These are phyloP conservation scores for Thielaviopsis ethacetica DNA, from an alignment of 2,329 filamentous ascomycete species.

Conservation along the genomic window DNA sequence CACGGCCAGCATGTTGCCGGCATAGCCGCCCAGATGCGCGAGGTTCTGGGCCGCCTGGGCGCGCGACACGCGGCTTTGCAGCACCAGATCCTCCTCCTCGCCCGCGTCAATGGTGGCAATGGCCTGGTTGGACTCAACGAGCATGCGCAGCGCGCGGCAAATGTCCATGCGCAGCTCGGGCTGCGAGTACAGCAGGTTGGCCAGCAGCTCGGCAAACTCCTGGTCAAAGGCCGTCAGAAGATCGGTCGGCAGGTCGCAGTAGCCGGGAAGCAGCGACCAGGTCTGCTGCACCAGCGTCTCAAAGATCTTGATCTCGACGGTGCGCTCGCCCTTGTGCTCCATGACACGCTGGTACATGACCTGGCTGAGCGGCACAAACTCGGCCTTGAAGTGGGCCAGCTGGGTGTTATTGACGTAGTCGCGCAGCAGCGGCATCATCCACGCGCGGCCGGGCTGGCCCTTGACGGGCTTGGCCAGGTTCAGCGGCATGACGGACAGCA, in stretches of 20 bases:
- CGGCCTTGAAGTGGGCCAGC: conserved; percentile 66
- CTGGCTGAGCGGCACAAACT: conserved; percentile 81
- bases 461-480: conserved; percentile 66
- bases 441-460: conserved; percentile 72
- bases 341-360: conserved; percentile 77
- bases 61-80: conserved; percentile 65
- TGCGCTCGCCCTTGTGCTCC: conserved; percentile 70
- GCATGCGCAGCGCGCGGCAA: conserved; percentile 67
- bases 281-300: conserved; percentile 92
- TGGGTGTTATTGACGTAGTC: conserved; percentile 83
- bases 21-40: conserved; percentile 59
- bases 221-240: conserved; percentile 65
- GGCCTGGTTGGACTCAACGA: conserved; percentile 84
- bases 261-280: conserved; percentile 85
- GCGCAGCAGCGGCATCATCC: conserved; percentile 82
- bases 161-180: conserved; percentile 73
- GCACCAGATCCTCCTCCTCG: conserved; percentile 53
- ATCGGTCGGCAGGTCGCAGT: conserved; percentile 84
- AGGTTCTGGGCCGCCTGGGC: conserved; percentile 63
- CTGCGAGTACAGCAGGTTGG: conserved; percentile 86
- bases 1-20: conserved; percentile 82
- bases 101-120: conserved; percentile 48
- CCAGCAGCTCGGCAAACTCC: conserved; percentile 71
- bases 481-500: conserved; percentile 67
- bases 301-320: conserved; percentile 93